Conservation (phyloP, 1,284 basidiomycete species). For the Ceratobasidium sp. region DNA sequence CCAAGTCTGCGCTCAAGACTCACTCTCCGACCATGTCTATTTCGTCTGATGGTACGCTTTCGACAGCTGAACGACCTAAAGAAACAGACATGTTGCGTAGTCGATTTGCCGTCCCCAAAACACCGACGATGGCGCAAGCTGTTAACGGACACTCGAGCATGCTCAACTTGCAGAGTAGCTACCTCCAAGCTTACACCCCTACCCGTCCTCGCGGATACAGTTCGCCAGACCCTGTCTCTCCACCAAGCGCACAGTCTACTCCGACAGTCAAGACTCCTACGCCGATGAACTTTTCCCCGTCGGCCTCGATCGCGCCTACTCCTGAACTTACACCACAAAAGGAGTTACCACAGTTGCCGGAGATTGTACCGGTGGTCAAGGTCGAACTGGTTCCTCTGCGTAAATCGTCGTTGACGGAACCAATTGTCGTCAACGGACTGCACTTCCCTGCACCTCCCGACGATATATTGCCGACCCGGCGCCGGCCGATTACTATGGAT, state of each 20-base stretch:
- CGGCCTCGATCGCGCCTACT: slow-evolving; percentile 39
- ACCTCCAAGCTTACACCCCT: slow-evolving; percentile 25
- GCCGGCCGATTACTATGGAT: slow-evolving; percentile 26
- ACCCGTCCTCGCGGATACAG: slow-evolving; percentile 37
- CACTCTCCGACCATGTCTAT: slow-evolving; percentile 37
- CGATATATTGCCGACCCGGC: neutral
- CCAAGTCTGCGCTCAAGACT: slow-evolving; percentile 16
- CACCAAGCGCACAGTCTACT: slow-evolving; percentile 18
- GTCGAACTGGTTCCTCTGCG: slow-evolving; percentile 13
- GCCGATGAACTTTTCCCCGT: slow-evolving; percentile 27
- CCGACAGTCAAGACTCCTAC: slow-evolving; percentile 27
- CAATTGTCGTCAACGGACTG: slow-evolving; percentile 32
- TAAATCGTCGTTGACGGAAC: neutral
- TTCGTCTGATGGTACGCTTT: slow-evolving; percentile 38
- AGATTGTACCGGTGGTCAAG: slow-evolving; percentile 12
- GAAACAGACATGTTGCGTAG: neutral
- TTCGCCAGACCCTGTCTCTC: slow-evolving; percentile 16
- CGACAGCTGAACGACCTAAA: slow-evolving; percentile 27
- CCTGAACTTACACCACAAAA: slow-evolving; percentile 40
- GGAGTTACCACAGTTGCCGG: neutral
- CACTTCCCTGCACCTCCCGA: slow-evolving; percentile 29
- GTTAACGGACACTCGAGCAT: slow-evolving; percentile 15
- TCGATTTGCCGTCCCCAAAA: neutral
- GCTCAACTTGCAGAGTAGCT: slow-evolving; percentile 14
- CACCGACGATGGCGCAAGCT: neutral